These are phyloP conservation scores for Mrakia gelida DNA, from an alignment of 768 basidiomycete genomes.

Conservation along the genomic window DNA sequence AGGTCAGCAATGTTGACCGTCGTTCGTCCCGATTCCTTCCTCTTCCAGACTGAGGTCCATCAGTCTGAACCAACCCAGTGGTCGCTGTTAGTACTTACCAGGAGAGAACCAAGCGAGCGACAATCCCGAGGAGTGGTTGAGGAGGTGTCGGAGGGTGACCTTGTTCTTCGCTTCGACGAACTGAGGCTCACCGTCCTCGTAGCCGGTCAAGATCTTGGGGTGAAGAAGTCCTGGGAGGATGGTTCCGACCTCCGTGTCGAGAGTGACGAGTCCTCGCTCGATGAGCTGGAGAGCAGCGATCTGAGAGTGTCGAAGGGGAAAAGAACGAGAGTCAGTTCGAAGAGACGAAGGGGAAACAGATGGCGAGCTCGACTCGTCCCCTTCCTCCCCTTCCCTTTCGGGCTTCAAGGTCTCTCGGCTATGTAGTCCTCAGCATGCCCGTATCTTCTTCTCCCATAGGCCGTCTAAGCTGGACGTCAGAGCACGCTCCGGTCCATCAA, in stretches of 20 bases:
- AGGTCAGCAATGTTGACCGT: too few species aligned
- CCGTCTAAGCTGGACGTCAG: too few species aligned
- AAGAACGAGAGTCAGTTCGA: background rate
- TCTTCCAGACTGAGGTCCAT: too few species aligned
- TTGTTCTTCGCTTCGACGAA: slow-evolving; percentile 6
- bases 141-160: background rate
- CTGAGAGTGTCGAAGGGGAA: background rate
- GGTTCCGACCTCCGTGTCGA: background rate
- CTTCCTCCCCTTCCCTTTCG: background rate
- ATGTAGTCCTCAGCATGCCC: too few species aligned
- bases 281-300: slow-evolving; percentile 5
- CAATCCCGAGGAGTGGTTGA: background rate
- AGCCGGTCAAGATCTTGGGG: background rate
- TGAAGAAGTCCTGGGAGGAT: background rate
- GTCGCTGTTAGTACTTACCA: background rate
- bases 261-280: background rate
- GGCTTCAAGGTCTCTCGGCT: too few species aligned
- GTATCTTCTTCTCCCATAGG: too few species aligned
- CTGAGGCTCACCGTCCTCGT: background rate
- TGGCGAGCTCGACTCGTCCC: background rate
- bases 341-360: background rate
- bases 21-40: too few species aligned
- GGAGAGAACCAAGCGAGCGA: background rate
- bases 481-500: too few species aligned
- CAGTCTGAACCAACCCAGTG: too few species aligned